Evolutionary conservation across 75 land plant species (phyloP), one percentile per base, ranked within the genome.

Genomic region (Pseudotsuga menziesii): DNA sequence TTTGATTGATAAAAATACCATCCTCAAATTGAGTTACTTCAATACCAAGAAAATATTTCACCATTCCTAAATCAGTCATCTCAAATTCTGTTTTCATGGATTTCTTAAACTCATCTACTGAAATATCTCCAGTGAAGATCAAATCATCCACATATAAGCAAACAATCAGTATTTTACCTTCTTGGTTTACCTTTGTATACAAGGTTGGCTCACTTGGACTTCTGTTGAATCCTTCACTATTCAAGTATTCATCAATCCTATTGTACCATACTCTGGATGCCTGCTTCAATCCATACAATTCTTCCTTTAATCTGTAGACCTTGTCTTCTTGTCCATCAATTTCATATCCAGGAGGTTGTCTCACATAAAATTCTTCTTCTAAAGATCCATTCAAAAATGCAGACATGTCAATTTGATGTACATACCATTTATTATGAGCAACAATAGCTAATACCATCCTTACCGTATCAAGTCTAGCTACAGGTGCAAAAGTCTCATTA

Each of bases 11-110:
- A 29, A 29, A 29, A 29, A 29, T 29, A 29, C 32, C 32, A 29
- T 29, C 32, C 32, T 3, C 5, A 25, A 6, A 58, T 62, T 56
- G 71, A 4, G 23, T 6, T 3, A 81, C 15, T 17, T 69, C 79
- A 62, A 75, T 57, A 3, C 80, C 79, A 25, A 81, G 74, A 71
- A 66, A 81, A 27, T 61, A 39, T 0, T 27, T 1, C 23, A 76
- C 39, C 3, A 19, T 2, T 13, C 83, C 78, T 4, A 81, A 35
- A 29, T 81, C 55, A 15, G 74, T 81, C 83, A 81, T 77, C 11
- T 70, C 79, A 77, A 79, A 29, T 29, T 29, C 0, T 29, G 32
- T 29, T 29, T 29, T 29, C 32, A 29, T 29, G 32, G 32, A 0
- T 29, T 29, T 29, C 32, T 29, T 0, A 29, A 29, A 29, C 32